phyloP scores from a whole-genome alignment of 306 rosid species.

The Acacia crassicarpa region DNA sequence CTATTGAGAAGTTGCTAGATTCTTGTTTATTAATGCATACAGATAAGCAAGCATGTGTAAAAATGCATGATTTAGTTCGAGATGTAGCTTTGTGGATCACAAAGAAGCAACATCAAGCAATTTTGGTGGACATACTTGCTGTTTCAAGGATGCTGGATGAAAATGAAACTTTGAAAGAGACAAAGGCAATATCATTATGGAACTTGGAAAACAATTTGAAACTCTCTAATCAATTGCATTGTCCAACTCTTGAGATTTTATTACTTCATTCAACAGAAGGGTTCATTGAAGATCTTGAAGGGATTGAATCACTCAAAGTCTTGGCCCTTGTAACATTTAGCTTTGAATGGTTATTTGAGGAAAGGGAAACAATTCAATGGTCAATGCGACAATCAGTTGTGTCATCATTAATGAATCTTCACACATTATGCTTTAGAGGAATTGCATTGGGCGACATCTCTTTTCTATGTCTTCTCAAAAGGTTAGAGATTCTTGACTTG shows the following conservation, averaged over 20 bases:
- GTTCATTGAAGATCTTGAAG: no score
- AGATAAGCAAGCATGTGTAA: rapidly evolving
- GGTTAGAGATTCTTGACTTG: background rate
- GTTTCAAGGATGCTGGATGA: background rate
- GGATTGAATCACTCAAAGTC: background rate
- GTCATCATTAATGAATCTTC: background rate
- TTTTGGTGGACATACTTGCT: background rate
- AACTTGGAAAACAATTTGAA: no score
- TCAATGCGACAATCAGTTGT: background rate
- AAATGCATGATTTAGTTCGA: background rate
- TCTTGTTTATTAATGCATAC: background rate
- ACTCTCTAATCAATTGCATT: background rate
- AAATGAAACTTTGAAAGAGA: background rate
- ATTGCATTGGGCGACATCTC: background rate
- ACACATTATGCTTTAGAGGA: background rate
- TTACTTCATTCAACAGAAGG: background rate
- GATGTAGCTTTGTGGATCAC: slow-evolving; percentile 7
- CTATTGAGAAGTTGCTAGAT: background rate
- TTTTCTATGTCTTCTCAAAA: background rate
- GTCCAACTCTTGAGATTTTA: background rate
- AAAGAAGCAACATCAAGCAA: background rate
- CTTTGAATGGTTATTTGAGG: background rate
- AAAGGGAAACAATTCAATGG: background rate
- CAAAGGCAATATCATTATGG: background rate
- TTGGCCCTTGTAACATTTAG: background rate